Evolutionary conservation across 108 stramenopile genomes (phyloP).

Genomic region (Cyclotella kingstonii): DNA sequence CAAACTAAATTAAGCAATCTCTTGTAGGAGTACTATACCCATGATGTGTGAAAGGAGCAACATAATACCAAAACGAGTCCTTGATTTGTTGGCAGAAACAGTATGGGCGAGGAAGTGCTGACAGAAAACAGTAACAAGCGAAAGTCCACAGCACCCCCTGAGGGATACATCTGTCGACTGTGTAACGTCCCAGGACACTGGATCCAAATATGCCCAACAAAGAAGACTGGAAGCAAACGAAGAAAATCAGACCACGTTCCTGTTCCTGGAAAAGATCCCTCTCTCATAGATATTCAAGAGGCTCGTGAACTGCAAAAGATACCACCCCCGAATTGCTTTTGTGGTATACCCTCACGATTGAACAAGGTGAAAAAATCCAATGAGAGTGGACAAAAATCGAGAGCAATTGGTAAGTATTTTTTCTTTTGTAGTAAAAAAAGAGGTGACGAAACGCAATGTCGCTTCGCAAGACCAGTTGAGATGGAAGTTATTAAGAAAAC

Average conservation of each 20-base stretch:
- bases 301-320: constrained; percentile 58
- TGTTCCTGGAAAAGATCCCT: constrained; percentile 70
- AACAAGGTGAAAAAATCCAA: constrained; percentile 71
- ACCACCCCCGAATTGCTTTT: constrained; percentile 65
- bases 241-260: constrained; percentile 55
- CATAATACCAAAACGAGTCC: too few species aligned
- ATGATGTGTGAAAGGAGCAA: too few species aligned
- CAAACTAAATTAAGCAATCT: too few species aligned
- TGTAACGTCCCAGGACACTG: constrained; percentile 59
- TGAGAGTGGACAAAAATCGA: constrained; percentile 47
- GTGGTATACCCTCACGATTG: constrained; percentile 61
- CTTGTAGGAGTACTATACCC: too few species aligned
- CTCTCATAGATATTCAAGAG: constrained; percentile 56
- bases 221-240: constrained; percentile 45
- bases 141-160: constrained; percentile 53
- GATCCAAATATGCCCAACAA: constrained; percentile 73
- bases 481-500: constrained; percentile 40
- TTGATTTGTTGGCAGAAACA: too few species aligned
- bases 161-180: constrained; percentile 66
- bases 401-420: constrained; percentile 75
- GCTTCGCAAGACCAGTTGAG: constrained; percentile 68
- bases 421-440: constrained; percentile 67
- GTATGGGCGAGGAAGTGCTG: background rate
- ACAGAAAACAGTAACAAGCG: constrained; percentile 26
- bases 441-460: constrained; percentile 62